Conservation (phyloP, 371 early-diverging fungal species). For the Pancytospora epiphaga region DNA sequence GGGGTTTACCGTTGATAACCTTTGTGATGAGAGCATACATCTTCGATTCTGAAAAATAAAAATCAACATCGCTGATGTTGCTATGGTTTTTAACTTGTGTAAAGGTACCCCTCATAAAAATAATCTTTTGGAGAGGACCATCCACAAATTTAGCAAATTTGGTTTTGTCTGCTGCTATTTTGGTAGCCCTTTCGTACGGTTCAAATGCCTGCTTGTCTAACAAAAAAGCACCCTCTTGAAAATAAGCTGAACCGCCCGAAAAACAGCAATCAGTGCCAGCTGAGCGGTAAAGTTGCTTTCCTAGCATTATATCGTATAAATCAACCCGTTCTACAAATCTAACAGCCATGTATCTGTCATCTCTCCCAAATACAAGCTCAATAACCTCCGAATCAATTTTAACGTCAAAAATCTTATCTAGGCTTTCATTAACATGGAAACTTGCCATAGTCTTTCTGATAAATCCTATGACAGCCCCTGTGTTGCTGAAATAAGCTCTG, state of each 20-base stretch:
- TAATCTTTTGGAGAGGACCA: slow-evolving; percentile 33
- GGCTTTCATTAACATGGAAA: slow-evolving; percentile 5
- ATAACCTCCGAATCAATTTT: background rate
- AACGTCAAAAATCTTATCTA: slow-evolving; percentile 9
- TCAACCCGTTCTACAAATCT: background rate
- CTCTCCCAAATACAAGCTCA: slow-evolving; percentile 4
- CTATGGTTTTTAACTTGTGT: slow-evolving; percentile 20
- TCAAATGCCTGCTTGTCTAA: background rate
- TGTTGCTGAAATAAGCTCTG: background rate
- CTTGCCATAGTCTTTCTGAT: slow-evolving; percentile 7
- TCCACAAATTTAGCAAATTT: slow-evolving; percentile 25
- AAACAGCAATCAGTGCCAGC: background rate
- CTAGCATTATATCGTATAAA: slow-evolving; percentile 19
- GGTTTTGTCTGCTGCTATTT: background rate
- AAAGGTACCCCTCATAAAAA: slow-evolving; percentile 1
- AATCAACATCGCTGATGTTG: slow-evolving; percentile 27
- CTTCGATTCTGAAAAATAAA: slow-evolving; percentile 20
- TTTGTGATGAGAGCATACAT: slow-evolving; percentile 42
- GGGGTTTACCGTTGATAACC: slow-evolving; percentile 4
- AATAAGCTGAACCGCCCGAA: slow-evolving; percentile 2
- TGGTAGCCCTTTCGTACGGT: background rate
- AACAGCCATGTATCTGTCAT: slow-evolving; percentile 13
- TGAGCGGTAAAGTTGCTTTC: background rate
- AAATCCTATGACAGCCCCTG: slow-evolving; percentile 16
- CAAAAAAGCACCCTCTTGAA: background rate